A percentile compares a stretch with the other conserved stretches of the same genome.
phyloP scores from a whole-genome alignment of 352 stramenopile species.

The Globisporangium emineosum region DNA sequence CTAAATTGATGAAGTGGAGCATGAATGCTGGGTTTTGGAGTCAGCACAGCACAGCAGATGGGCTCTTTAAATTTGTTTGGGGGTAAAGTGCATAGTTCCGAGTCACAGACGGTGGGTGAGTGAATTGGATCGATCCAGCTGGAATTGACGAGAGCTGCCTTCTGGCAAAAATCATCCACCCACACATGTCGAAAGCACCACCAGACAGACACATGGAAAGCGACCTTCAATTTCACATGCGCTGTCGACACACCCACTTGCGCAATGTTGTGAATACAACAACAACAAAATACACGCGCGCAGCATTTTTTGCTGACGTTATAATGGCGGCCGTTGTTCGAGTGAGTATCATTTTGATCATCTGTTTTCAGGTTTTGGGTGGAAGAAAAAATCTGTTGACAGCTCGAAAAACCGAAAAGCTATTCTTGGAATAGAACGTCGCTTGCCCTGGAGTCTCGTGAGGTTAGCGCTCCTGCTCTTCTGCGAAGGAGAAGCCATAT shows the following conservation, averaged over 20 bases:
- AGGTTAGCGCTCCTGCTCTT: too few species aligned
- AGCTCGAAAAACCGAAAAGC: too few species aligned
- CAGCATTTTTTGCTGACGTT: not conserved
- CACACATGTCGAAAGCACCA: not conserved
- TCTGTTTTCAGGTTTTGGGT: too few species aligned
- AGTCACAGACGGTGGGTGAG: not conserved
- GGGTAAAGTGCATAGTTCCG: not conserved
- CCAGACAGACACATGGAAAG: not conserved
- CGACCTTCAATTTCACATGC: not conserved
- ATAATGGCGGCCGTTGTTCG: not conserved
- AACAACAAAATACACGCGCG: too few species aligned
- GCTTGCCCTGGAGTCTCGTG: too few species aligned
- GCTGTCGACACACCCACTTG: not conserved
- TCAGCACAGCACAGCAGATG: not conserved
- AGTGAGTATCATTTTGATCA: not conserved
- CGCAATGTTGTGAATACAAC: not conserved
- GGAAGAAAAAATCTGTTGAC: too few species aligned
- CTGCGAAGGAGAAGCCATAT: not conserved
- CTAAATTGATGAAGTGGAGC: not conserved
- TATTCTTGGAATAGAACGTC: too few species aligned
- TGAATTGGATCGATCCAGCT: too few species aligned
- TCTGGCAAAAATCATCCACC: too few species aligned
- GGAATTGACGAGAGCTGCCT: not conserved
- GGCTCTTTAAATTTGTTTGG: not conserved
- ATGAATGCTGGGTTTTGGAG: not conserved